Base-by-base conservation (phyloP, 768 basidiomycete genomes). In the Panaeolus papilionaceus region DNA sequence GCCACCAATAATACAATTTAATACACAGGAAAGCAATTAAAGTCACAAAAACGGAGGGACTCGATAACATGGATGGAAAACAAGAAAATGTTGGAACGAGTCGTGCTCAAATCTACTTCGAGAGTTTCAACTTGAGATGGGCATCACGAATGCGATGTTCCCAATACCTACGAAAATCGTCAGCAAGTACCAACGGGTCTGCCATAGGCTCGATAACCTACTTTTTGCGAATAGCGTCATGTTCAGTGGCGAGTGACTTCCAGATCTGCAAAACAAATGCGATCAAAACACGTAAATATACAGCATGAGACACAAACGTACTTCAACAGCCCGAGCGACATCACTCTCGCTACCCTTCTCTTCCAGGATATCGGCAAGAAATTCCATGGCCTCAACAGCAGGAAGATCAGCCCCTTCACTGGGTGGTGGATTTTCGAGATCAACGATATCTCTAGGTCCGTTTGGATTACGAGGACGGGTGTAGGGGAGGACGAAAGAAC, bases 221-320 rank as follows among this genome's bases (percentile, higher is more conserved):
- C 93, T 89, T 91, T 81, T 88, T 92, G 62, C 93, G 84, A 70
- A 93, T 92, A 7, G 85, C 86, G 73, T 95, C 93, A 72, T 89
- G 83, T 66, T 90, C 86, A 64, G 87, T 80, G 1, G 88, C 92
- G 28, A 95, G 83, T 1, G 84, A 83, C 66, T 82, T 88, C 89
- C 92, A 94, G 20, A 93, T 79, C 92, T 93, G 72, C 44, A 69
- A 63, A 49, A 45, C 62, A 64, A 38, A 49, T 37, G 64, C 23
- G n/a, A 64, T 54, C 54, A 14, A 64, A 6, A 49, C 44, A 40
- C 6, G 11, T 23, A 42, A 63, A n/a, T 51, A 58, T 69, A 61
- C 65, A 72, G 64, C 69, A 33, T 14, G 45, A 47, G 47, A 8
- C 39, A 18, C 45, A 38, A 8, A 72, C 75, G 66, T 69, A 90